Evolutionary conservation across 2,329 filamentous ascomycete genomes (phyloP).

Genomic region (Xylaria sp.): DNA sequence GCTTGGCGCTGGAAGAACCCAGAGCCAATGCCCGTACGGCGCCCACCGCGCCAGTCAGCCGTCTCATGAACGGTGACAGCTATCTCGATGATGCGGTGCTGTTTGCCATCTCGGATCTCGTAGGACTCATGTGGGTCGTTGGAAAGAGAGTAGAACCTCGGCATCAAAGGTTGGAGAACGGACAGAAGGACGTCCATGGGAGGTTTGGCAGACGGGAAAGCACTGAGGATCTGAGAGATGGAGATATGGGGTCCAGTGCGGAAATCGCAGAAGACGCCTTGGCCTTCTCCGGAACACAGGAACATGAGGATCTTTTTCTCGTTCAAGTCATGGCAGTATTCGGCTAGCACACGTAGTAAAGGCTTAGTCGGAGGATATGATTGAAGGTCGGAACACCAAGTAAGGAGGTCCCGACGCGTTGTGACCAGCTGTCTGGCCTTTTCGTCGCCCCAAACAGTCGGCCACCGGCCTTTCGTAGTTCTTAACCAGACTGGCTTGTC

Average conservation of each 20-base stretch:
- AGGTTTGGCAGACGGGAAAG: conserved; percentile 91
- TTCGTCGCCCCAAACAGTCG: conserved; percentile 97
- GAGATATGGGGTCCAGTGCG: conserved; percentile 89
- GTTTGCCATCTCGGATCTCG: conserved; percentile 72
- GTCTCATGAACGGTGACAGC: conserved; percentile 96
- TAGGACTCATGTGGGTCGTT: conserved; percentile 89
- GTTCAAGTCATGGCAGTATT: conserved; percentile 80
- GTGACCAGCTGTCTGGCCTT: conserved; percentile 85
- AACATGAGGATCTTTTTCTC: conserved; percentile 91
- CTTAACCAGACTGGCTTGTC: conserved; percentile 84
- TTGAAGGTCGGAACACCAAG: conserved; percentile 94
- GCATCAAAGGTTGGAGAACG: conserved; percentile 88
- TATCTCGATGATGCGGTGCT: conserved; percentile 87
- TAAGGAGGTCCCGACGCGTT: conserved; percentile 89
- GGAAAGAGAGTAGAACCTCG: conserved; percentile 96
- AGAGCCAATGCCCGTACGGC: conserved; percentile 85
- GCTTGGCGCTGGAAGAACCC: conserved; percentile 94
- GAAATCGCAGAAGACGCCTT: conserved; percentile 92
- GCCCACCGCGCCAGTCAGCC: conserved; percentile 77
- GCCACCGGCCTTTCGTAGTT: conserved; percentile 87
- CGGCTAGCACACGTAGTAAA: conserved; percentile 84
- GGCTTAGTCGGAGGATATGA: conserved; percentile 91
- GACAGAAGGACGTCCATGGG: conserved; percentile 85
- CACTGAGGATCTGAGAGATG: conserved; percentile 84
- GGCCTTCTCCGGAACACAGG: conserved; percentile 88